phyloP scores from a whole-genome alignment of 176 grass and related monocot genomes.

The Eragrostis nindensis region DNA sequence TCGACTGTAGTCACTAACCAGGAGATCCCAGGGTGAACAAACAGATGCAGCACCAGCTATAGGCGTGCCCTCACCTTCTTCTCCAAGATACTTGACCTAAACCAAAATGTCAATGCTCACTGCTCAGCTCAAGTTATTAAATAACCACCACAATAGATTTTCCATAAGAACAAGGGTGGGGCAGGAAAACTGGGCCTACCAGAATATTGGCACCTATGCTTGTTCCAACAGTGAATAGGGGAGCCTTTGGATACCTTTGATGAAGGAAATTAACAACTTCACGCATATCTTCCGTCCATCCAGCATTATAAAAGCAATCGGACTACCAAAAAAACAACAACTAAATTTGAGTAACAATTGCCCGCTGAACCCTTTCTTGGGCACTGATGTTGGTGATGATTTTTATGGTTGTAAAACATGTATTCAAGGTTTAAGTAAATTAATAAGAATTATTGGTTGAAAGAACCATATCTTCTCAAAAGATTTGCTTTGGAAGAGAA shows the following conservation, averaged over 20 bases:
- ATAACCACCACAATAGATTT: neutral
- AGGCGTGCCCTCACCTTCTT: slow-evolving; percentile 92
- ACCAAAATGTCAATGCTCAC: neutral
- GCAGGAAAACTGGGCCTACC: slow-evolving; percentile 49
- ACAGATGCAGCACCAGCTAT: slow-evolving; percentile 86
- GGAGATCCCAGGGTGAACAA: slow-evolving; percentile 95
- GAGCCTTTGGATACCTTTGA: slow-evolving; percentile 69
- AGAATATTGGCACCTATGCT: slow-evolving; percentile 97
- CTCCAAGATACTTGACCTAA: slow-evolving; percentile 97
- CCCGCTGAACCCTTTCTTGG: neutral
- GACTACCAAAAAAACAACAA: slow-evolving; percentile 54
- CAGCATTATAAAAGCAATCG: slow-evolving; percentile 97
- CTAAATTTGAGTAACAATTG: slow-evolving; percentile 25
- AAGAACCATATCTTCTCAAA: neutral
- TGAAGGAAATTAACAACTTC: slow-evolving; percentile 94
- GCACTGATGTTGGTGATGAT: slow-evolving; percentile 14
- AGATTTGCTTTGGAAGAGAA: slow-evolving; percentile 30
- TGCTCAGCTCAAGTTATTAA: neutral
- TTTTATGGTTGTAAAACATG: neutral
- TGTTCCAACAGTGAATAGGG: slow-evolving; percentile 86
- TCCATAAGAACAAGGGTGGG: neutral
- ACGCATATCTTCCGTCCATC: slow-evolving; percentile 93
- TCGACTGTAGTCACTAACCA: slow-evolving; percentile 57
- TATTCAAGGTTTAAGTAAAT: slow-evolving; percentile 24
- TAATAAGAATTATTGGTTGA: slow-evolving; percentile 1